phyloP scores from a whole-genome alignment of 2,329 filamentous ascomycete genomes.

The Clonostachys sp. region DNA sequence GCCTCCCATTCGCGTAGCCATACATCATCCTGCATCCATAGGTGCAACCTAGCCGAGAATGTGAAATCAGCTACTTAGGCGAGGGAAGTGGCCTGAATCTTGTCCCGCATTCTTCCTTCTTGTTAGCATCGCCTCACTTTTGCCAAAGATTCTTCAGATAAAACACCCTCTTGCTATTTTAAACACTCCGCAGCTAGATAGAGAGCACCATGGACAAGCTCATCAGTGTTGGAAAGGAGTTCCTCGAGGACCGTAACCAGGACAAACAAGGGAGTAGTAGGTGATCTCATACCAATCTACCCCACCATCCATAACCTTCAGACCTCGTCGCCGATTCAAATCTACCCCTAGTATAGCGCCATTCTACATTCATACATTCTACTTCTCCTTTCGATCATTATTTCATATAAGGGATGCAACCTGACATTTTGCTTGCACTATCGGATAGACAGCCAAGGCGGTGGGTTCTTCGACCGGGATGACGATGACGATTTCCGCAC shows the following conservation, averaged over 20 bases:
- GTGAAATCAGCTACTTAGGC: too few relatives aligned
- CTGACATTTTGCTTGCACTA: constrained; percentile 4
- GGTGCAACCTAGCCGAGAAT: too few relatives aligned
- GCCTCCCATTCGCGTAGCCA: too few relatives aligned
- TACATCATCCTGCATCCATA: too few relatives aligned
- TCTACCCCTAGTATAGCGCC: too few relatives aligned
- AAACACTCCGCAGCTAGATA: too few relatives aligned
- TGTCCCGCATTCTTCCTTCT: too few relatives aligned
- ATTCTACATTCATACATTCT: neutral
- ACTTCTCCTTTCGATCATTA: neutral
- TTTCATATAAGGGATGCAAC: neutral
- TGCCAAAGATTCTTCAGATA: too few relatives aligned
- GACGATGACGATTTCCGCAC: constrained; percentile 43
- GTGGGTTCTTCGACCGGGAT: constrained; percentile 28
- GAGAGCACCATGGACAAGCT: constrained; percentile 27
- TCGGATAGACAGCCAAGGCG: constrained; percentile 15
- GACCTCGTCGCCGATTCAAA: neutral
- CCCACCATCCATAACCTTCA: neutral
- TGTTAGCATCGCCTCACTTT: too few relatives aligned
- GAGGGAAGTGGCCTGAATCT: too few relatives aligned
- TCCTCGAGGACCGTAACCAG: constrained; percentile 21
- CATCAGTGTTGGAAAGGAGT: constrained; percentile 29
- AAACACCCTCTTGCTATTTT: too few relatives aligned
- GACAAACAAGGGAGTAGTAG: constrained; percentile 15
- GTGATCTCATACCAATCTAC: neutral